Evolutionary conservation across 2,329 filamentous ascomycete species (phyloP).

Genomic region (Helotiales sp.): DNA sequence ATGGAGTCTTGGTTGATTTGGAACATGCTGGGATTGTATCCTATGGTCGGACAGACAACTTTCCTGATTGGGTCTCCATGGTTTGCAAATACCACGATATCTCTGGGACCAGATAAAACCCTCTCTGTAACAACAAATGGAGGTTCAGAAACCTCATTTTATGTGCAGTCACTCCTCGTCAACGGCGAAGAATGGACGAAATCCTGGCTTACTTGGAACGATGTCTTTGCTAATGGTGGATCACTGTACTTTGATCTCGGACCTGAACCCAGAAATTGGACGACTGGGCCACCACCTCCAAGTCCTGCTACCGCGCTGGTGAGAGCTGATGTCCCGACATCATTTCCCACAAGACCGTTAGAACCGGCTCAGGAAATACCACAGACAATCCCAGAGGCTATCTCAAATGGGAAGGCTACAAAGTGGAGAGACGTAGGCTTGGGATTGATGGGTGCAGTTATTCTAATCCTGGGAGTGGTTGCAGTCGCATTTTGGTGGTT

Average conservation of each 20-base stretch:
- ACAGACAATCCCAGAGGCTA: background rate
- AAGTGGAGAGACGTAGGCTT: slow-evolving; percentile 13
- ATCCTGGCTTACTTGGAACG: slow-evolving; percentile 65
- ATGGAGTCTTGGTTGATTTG: slow-evolving; percentile 75
- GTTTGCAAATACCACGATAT: slow-evolving; percentile 62
- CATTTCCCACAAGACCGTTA: background rate
- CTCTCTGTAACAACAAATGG: slow-evolving; percentile 60
- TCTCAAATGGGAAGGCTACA: background rate
- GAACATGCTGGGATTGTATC: slow-evolving; percentile 71
- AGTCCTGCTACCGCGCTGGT: slow-evolving; percentile 54
- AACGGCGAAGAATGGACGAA: slow-evolving; percentile 67
- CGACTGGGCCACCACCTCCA: slow-evolving; percentile 57
- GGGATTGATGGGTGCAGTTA: slow-evolving; percentile 14
- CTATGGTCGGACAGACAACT: slow-evolving; percentile 69
- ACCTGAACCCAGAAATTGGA: slow-evolving; percentile 56
- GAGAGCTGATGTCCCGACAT: slow-evolving; percentile 7
- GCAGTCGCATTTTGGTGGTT: slow-evolving; percentile 11
- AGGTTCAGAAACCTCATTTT: slow-evolving; percentile 53
- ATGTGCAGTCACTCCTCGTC: slow-evolving; percentile 68
- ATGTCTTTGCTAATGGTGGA: slow-evolving; percentile 68
- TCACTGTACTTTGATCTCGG: slow-evolving; percentile 68
- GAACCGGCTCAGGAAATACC: background rate
- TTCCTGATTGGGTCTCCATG: slow-evolving; percentile 69
- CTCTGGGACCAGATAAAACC: slow-evolving; percentile 48
- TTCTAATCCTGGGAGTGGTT: background rate